Evolutionary conservation across 352 stramenopile genomes (phyloP).

Genomic region (Pythium phragmiticola): DNA sequence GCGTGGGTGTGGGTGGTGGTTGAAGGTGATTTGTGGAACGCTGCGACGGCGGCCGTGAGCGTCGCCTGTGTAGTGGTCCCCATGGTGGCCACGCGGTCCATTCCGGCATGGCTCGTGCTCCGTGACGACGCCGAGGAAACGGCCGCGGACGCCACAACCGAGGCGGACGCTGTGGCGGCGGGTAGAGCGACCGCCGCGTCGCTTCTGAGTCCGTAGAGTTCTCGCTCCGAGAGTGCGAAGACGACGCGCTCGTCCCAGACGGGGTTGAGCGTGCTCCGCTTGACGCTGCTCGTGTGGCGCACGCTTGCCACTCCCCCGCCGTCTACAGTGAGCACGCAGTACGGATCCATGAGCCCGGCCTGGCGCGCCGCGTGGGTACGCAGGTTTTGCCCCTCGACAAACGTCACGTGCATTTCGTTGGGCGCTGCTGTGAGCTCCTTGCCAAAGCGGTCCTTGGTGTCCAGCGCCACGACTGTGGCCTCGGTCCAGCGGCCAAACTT

Average conservation of each 20-base stretch:
- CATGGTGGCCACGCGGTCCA: constrained; percentile 8
- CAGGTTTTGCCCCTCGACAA: constrained; percentile 54
- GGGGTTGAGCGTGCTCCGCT: constrained; percentile 35
- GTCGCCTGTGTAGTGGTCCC: constrained; percentile 8
- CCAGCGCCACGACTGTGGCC: constrained; percentile 37
- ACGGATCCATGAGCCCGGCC: constrained; percentile 45
- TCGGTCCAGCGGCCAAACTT: constrained; percentile 55
- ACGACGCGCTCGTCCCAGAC: constrained; percentile 37
- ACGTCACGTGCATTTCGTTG: constrained; percentile 58
- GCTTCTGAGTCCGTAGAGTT: constrained; percentile 24
- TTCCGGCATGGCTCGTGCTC: constrained; percentile 16
- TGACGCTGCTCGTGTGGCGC: constrained; percentile 41
- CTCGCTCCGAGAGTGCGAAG: constrained; percentile 29
- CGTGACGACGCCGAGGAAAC: constrained; percentile 20
- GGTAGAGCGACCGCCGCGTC: not conserved
- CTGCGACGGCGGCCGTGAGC: constrained; percentile 12
- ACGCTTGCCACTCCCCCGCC: constrained; percentile 25
- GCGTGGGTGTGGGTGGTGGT: not conserved
- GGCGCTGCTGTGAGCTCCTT: constrained; percentile 31
- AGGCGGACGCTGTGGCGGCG: not conserved
- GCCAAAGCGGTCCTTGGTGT: constrained; percentile 45
- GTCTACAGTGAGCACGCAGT: constrained; percentile 42
- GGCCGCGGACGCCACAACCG: not conserved
- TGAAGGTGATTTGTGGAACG: constrained; percentile 5
- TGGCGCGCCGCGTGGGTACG: constrained; percentile 31